Conservation (phyloP, 345 rosid species). For the Bruguiera parviflora region DNA sequence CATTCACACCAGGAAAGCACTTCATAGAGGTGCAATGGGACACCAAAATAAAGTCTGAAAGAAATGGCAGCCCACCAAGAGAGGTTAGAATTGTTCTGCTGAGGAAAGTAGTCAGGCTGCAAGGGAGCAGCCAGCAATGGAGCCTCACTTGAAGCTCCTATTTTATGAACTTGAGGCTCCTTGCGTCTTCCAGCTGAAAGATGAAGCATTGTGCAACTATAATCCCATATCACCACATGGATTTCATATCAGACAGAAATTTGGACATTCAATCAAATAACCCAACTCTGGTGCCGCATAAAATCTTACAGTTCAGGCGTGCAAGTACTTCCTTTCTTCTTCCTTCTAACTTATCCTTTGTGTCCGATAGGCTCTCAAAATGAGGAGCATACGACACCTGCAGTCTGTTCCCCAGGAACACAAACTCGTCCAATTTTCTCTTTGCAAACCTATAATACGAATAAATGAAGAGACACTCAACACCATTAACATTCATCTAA, state of each 20-base stretch:
- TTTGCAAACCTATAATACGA: slow-evolving; percentile 62
- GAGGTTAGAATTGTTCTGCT: slow-evolving; percentile 13
- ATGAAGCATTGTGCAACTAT: too few relatives aligned
- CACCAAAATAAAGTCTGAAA: too few relatives aligned
- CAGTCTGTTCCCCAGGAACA: slow-evolving; percentile 66
- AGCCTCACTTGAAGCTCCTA: slow-evolving; percentile 17
- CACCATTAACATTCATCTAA: neutral
- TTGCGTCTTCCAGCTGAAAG: slow-evolving; percentile 48
- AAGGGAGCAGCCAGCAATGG: slow-evolving; percentile 21
- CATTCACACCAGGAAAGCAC: neutral
- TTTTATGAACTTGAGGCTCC: slow-evolving; percentile 21
- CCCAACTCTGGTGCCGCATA: neutral
- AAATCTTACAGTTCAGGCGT: slow-evolving; percentile 47
- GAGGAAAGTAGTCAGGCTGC: slow-evolving; percentile 18
- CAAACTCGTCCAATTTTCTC: slow-evolving; percentile 77
- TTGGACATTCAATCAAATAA: neutral
- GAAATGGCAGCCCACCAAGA: slow-evolving; percentile 4
- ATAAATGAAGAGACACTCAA: neutral
- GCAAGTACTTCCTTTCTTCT: slow-evolving; percentile 71
- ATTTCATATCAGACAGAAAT: neutral
- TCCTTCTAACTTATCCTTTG: slow-evolving; percentile 73
- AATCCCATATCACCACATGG: too few relatives aligned
- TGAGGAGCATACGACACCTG: slow-evolving; percentile 78
- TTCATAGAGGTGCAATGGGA: neutral
- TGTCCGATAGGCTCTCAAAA: slow-evolving; percentile 65